Percentiles rank a stretch among this genome's conserved stretches.
Evolutionary conservation across 306 rosid species (phyloP).

Genomic region (Lathyrus tuberosus): DNA sequence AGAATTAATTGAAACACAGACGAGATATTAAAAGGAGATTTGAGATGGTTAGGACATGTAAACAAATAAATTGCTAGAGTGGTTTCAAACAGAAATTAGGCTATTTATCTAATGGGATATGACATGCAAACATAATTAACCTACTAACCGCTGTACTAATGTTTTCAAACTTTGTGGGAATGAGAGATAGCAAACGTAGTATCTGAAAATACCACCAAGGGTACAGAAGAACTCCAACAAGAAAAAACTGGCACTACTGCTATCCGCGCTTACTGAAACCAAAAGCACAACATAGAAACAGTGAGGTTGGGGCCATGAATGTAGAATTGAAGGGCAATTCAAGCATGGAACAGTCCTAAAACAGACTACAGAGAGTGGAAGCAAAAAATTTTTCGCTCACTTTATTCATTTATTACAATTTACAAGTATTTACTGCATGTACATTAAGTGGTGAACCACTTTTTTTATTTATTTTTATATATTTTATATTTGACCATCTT

Average conservation of each 20-base stretch:
- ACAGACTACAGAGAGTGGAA: constrained; percentile 7
- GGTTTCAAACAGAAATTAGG: constrained; percentile 1
- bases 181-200: not conserved
- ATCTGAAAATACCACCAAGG: not conserved
- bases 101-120: not conserved
- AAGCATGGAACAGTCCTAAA: constrained; percentile 3
- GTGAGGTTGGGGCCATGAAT: not conserved
- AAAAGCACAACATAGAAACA: constrained; percentile 5
- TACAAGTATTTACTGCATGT: not conserved
- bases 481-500: too few relatives aligned
- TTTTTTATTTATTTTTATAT: constrained; percentile 15
- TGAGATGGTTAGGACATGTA: not conserved
- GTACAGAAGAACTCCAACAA: not conserved
- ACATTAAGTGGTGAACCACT: constrained; percentile 21
- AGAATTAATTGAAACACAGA: not conserved
- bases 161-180: not conserved
- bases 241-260: not conserved
- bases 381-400: not conserved
- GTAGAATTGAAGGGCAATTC: not conserved
- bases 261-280: not conserved
- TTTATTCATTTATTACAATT: constrained; percentile 18
- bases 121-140: not conserved
- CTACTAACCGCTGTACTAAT: not conserved
- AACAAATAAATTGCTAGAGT: not conserved
- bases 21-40: not conserved